phyloP scores from a whole-genome alignment of 192 early-diverging fungal genomes.

The Spizellomyces punctatus region DNA sequence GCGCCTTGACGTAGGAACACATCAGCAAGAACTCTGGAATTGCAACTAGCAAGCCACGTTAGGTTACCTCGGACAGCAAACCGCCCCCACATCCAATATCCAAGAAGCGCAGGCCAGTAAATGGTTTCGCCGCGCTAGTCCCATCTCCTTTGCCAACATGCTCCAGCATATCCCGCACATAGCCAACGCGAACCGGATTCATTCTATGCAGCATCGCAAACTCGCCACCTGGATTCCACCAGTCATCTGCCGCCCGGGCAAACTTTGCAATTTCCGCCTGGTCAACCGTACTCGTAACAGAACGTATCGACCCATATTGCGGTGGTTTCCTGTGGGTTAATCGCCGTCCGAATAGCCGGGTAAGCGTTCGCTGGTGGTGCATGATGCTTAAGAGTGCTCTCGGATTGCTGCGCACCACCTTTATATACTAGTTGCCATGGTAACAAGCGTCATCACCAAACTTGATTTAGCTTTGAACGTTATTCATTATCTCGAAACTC shows the following conservation, averaged over 20 bases:
- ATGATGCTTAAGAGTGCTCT: too few relatives aligned
- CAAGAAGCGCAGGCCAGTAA: slow-evolving; percentile 64
- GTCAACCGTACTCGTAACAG: slow-evolving; percentile 45
- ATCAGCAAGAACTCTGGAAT: slow-evolving; percentile 8
- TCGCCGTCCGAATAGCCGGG: too few relatives aligned
- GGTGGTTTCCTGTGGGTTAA: too few relatives aligned
- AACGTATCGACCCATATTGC: neutral
- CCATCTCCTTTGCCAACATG: neutral
- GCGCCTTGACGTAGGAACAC: slow-evolving; percentile 43
- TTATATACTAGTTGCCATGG: too few relatives aligned
- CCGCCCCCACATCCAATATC: slow-evolving; percentile 98
- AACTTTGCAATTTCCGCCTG: slow-evolving; percentile 78
- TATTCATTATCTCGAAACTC: too few relatives aligned
- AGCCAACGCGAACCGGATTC: slow-evolving; percentile 64
- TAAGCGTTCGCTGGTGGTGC: too few relatives aligned
- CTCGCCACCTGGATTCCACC: slow-evolving; percentile 90
- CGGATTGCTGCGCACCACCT: too few relatives aligned
- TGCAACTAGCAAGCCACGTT: neutral
- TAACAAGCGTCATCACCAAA: too few relatives aligned
- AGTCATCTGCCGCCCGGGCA: slow-evolving; percentile 66
- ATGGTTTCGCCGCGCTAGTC: slow-evolving; percentile 13
- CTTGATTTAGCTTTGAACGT: too few relatives aligned
- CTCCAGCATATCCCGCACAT: slow-evolving; percentile 62
- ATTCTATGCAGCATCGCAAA: slow-evolving; percentile 79
- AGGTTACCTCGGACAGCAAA: slow-evolving; percentile 75